phyloP scores from a whole-genome alignment of 1,284 basidiomycete genomes.

The Leucocoprinus gongylophorus region DNA sequence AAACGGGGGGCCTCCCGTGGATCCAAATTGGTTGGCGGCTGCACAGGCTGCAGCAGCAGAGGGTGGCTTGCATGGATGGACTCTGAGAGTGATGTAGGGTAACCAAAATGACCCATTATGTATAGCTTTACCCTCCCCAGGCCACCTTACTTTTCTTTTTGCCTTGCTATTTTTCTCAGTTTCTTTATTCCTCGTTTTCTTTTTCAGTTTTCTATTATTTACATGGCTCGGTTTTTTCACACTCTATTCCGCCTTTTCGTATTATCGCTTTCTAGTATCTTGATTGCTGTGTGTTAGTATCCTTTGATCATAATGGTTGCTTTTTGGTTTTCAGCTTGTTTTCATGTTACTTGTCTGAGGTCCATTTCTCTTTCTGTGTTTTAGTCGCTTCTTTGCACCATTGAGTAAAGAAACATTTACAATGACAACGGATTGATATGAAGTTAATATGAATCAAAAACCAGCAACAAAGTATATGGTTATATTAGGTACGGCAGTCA shows the following conservation, averaged over 20 bases:
- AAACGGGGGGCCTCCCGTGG: conserved; percentile 33
- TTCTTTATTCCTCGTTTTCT: background rate
- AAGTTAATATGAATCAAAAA: background rate
- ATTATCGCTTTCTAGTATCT: conserved; percentile 6
- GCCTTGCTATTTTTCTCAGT: conserved; percentile 15
- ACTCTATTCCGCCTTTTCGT: background rate
- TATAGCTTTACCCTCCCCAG: conserved; percentile 4
- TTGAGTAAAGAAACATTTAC: conserved; percentile 4
- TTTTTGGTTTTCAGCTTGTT: conserved; percentile 23
- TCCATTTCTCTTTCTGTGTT: background rate
- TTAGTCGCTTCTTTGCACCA: background rate
- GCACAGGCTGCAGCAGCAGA: conserved; percentile 48
- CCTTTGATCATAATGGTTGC: conserved; percentile 24
- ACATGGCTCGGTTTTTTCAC: background rate
- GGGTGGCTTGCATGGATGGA: conserved; percentile 59
- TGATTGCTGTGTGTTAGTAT: conserved; percentile 19
- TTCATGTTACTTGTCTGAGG: background rate
- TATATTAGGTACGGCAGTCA: conserved; percentile 20
- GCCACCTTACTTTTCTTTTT: conserved; percentile 9
- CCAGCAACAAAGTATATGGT: background rate
- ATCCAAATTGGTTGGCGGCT: conserved; percentile 59
- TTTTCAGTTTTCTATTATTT: background rate
- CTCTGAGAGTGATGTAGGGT: conserved; percentile 62
- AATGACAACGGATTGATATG: background rate
- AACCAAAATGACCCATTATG: background rate